Evolutionary conservation across 176 grass and related monocot genomes (phyloP), one percentile per base, ranked within the genome.

Genomic region (Oryza nivara): DNA sequence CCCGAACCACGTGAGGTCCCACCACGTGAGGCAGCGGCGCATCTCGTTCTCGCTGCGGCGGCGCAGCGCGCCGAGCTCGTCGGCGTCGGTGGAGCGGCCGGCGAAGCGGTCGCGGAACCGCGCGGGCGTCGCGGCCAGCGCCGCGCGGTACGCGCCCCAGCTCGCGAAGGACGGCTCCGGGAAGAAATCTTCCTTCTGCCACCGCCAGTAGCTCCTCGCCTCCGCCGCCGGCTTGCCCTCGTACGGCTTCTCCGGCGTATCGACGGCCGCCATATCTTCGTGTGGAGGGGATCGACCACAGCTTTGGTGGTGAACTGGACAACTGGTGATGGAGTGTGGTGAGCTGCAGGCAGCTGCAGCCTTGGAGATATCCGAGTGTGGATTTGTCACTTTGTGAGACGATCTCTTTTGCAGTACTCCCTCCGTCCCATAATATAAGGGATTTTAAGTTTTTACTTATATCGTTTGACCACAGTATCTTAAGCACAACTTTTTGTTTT

Each of bases 1-100:
- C 1, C 96, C 93, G 74, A 98, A 92, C 96, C 96, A 98, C 7
- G 89, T 94, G 1, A 98, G 96, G 80, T 98, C 96, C 96, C 96
- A 98, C 96, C 96, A 98, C 2, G 86, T 94, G 30, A 98, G 87
- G 88, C 93, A 95, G 34, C 96, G 89, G 14, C 88, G 89, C 93
- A 98, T 95, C 25, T 95, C 91, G 88, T 98, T 83, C 89, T 94
- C 96, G 91, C 96, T 98, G 48, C 89, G 91, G 6, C 87, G 85
- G 0, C 91, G 91, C 44, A 98, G 9, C 9, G 77, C 84, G 19
- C 89, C 89, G 11, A 98, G 86, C 88, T 98, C 96, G 2, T 11
- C 38, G 26, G 66, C 85, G 46, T 95, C 93, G 23, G 90, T 87
- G 69, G 96, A 98, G 34, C 93, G 96, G 19, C 88, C 85, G 20